phyloP scores from a whole-genome alignment of 2,329 filamentous ascomycete species.

The Pseudogymnoascus sp. region DNA sequence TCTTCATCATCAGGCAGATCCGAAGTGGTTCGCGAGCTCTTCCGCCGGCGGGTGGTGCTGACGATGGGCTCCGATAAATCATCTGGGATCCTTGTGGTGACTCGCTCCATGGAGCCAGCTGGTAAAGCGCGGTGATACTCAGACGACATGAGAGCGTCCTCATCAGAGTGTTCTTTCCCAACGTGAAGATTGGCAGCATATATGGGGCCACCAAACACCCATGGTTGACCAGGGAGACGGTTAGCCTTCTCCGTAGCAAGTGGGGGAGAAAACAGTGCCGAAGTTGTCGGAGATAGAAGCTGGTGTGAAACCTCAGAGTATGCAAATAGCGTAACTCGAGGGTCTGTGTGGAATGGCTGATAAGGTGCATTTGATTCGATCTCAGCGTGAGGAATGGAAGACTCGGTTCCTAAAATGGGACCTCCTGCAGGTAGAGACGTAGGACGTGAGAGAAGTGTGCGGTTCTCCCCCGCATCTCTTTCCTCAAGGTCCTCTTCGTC shows the following conservation, averaged over 20 bases:
- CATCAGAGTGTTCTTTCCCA: conserved; percentile 38
- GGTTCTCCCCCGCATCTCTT: conserved; percentile 19
- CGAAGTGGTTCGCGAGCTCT: conserved; percentile 38
- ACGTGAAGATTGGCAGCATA: conserved; percentile 44
- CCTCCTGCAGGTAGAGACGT: conserved; percentile 32
- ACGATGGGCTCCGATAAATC: conserved; percentile 64
- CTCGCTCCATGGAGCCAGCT: conserved; percentile 55
- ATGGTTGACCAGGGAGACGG: conserved; percentile 29
- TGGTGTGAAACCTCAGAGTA: conserved; percentile 34
- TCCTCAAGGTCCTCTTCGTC: conserved; percentile 25
- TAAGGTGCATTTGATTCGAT: conserved; percentile 95
- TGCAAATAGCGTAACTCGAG: conserved; percentile 69
- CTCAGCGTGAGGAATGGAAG: conserved; percentile 66
- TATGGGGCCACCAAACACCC: conserved; percentile 55
- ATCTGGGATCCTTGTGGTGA: conserved; percentile 43
- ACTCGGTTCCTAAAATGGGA: conserved; percentile 37
- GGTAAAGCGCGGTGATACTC: conserved; percentile 52
- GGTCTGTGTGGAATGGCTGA: conserved; percentile 90
- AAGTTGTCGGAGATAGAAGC: conserved; percentile 10
- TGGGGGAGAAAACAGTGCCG: conserved; percentile 22
- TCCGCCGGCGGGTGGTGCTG: conserved; percentile 68
- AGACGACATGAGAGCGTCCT: conserved; percentile 32
- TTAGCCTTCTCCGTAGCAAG: conserved; percentile 26
- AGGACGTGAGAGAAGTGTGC: conserved; percentile 15
- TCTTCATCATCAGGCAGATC: conserved; percentile 51